A percentile compares a stretch with the other conserved stretches of the same genome.
Conservation (phyloP, 495 filamentous ascomycete genomes). For the Schizothecium vesticola region DNA sequence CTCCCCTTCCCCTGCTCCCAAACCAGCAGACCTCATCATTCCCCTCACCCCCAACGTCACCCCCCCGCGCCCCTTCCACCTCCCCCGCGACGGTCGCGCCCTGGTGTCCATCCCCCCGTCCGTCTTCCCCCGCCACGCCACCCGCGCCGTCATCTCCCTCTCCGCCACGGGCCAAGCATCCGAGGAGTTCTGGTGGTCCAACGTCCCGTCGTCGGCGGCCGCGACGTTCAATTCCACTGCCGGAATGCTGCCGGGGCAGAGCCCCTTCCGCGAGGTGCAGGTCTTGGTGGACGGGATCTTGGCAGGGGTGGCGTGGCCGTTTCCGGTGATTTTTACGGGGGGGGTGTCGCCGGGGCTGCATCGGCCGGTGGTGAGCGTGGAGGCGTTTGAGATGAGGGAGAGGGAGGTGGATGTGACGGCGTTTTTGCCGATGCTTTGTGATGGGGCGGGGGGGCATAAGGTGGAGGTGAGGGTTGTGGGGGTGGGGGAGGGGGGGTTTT, state of each 20-base stretch:
- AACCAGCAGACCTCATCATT: constrained; percentile 61
- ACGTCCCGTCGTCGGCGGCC: constrained; percentile 62
- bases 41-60: constrained; percentile 58
- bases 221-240: constrained; percentile 54
- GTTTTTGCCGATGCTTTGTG: constrained; percentile 63
- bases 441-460: constrained; percentile 53
- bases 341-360: constrained; percentile 78
- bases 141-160: constrained; percentile 69
- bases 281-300: constrained; percentile 69
- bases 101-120: constrained; percentile 43
- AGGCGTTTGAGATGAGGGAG: constrained; percentile 75
- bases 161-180: constrained; percentile 69
- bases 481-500: constrained; percentile 51
- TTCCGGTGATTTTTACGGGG: constrained; percentile 83
- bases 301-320: constrained; percentile 80
- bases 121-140: constrained; percentile 53
- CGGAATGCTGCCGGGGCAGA: constrained; percentile 61
- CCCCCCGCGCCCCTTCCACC: constrained; percentile 53
- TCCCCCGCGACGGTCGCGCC: constrained; percentile 59
- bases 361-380: constrained; percentile 79
- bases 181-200: constrained; percentile 90
- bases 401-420: constrained; percentile 84
- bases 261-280: constrained; percentile 79
- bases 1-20: constrained; percentile 33
- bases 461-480: constrained; percentile 69